These are phyloP conservation scores for Parachaetomium inaequale DNA, from an alignment of 495 filamentous ascomycete genomes.

Conservation along the genomic window DNA sequence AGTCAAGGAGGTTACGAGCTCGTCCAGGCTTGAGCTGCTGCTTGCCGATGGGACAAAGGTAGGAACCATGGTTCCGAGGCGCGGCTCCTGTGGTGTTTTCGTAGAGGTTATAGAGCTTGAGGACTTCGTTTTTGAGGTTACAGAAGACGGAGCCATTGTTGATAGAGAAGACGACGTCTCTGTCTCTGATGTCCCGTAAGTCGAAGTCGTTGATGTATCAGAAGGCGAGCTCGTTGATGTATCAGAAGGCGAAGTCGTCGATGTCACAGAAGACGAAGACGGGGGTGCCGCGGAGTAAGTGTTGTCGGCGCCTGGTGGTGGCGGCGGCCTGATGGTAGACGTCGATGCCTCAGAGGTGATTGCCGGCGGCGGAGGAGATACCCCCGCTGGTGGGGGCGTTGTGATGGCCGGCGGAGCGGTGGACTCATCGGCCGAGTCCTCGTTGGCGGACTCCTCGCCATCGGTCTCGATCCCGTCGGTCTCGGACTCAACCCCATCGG, in stretches of 20 bases:
- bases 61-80: background rate
- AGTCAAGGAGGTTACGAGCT: background rate
- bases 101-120: background rate
- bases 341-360: background rate
- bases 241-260: too few species aligned
- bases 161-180: background rate
- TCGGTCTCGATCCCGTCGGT: slow-evolving; percentile 7
- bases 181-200: too few species aligned
- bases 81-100: background rate
- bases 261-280: background rate
- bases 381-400: background rate
- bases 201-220: too few species aligned
- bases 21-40: background rate
- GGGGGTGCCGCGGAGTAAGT: background rate
- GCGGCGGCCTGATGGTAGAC: background rate
- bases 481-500: slow-evolving; percentile 1
- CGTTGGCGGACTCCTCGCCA: background rate
- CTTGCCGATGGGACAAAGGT: background rate
- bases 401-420: background rate
- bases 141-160: too few species aligned
- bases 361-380: background rate
- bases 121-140: too few species aligned
- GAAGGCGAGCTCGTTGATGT: too few species aligned
- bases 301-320: background rate
- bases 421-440: background rate